These are phyloP conservation scores for Phytophthora podocarpi DNA, from an alignment of 352 stramenopile species.

Conservation along the genomic window DNA sequence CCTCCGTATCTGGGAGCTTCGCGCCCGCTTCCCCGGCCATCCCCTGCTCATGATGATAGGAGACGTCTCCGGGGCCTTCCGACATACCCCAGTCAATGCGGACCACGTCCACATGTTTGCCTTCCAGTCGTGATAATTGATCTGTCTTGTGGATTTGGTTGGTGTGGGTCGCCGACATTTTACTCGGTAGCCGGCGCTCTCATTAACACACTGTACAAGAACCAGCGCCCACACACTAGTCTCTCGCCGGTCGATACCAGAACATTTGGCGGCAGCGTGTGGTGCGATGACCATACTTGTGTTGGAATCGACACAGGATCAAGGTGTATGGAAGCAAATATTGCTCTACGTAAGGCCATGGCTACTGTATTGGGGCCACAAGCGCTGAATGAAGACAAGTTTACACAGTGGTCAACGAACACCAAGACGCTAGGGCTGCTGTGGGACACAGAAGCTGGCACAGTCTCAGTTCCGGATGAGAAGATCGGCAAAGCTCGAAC, in stretches of 20 bases:
- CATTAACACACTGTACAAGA: neutral
- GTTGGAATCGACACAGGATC: neutral
- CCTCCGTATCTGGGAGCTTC: neutral
- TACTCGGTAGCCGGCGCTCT: neutral
- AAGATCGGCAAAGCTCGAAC: neutral
- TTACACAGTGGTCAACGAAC: constrained; percentile 6
- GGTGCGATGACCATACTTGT: constrained; percentile 3
- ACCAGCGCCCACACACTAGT: neutral
- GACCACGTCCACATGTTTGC: constrained; percentile 3
- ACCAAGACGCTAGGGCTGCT: constrained; percentile 1
- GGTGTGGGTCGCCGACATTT: neutral
- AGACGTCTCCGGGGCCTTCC: neutral
- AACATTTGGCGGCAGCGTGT: neutral
- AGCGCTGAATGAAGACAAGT: constrained; percentile 7
- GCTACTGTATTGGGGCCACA: neutral
- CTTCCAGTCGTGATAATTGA: neutral
- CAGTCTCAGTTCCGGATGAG: neutral
- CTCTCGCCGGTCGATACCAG: neutral
- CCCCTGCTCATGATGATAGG: neutral
- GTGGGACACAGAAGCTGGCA: neutral
- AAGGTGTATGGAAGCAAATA: constrained; percentile 1
- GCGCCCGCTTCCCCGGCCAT: neutral
- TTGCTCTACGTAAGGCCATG: constrained; percentile 3
- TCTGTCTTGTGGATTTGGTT: neutral
- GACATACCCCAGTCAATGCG: neutral